A percentile compares a stretch with the other conserved stretches of the same genome.
Evolutionary conservation across 177 flowering plant genomes (phyloP).

Genomic region (Vitis hybrid): DNA sequence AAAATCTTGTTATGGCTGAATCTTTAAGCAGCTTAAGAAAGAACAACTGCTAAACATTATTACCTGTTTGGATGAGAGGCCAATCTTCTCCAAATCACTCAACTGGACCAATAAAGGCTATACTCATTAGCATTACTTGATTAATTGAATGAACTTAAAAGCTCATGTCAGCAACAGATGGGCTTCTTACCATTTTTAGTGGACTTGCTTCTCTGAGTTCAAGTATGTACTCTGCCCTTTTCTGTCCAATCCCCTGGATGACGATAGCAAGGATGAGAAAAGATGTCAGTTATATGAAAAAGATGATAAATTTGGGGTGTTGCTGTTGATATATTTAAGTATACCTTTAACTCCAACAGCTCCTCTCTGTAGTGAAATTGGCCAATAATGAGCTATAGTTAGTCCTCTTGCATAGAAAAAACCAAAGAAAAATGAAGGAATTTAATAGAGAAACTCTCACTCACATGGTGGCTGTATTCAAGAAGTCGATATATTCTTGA

Average conservation of each 20-base stretch:
- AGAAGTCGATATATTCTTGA: constrained; percentile 69
- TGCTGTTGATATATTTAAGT: neutral
- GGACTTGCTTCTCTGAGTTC: constrained; percentile 79
- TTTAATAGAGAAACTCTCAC: neutral
- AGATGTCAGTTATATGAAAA: neutral
- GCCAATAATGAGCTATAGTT: constrained; percentile 6
- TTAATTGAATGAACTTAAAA: neutral
- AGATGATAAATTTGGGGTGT: neutral
- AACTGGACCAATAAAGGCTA: constrained; percentile 46
- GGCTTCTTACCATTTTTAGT: constrained; percentile 59
- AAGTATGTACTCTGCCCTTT: constrained; percentile 67
- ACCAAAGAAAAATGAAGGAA: neutral
- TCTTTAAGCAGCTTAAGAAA: too few species aligned
- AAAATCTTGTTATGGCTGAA: neutral
- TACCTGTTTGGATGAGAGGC: constrained; percentile 89
- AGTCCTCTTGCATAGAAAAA: neutral
- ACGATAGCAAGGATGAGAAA: neutral
- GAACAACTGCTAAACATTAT: neutral
- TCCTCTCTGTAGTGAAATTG: constrained; percentile 59
- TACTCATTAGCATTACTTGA: neutral
- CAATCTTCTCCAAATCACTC: constrained; percentile 78
- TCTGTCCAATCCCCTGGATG: constrained; percentile 79
- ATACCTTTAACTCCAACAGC: constrained; percentile 67
- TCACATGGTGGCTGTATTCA: constrained; percentile 82
- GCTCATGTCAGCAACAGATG: neutral